These are phyloP conservation scores for Carex arenaria DNA, from an alignment of 202 grass and related monocot genomes.

Conservation along the genomic window DNA sequence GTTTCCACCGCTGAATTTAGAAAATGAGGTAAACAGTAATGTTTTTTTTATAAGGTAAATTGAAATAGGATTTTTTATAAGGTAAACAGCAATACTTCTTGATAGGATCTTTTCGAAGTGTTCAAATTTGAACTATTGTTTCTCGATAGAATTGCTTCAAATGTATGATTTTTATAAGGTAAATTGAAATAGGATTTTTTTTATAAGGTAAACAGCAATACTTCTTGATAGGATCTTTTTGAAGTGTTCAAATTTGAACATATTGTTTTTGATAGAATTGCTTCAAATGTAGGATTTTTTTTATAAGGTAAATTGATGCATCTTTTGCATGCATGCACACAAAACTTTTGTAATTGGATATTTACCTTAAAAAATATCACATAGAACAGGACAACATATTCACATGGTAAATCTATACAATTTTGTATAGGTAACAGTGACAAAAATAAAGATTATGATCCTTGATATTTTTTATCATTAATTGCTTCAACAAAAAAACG, in stretches of 20 bases:
- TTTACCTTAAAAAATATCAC: background rate
- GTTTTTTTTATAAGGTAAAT: too few species aligned
- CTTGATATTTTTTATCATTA: background rate
- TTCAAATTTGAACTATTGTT: background rate
- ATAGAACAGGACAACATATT: background rate
- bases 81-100: background rate
- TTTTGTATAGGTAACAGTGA: background rate
- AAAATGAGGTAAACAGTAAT: background rate
- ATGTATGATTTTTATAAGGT: background rate
- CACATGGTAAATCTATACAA: background rate
- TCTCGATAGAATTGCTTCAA: background rate
- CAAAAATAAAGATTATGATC: background rate
- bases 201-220: background rate
- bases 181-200: background rate
- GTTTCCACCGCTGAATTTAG: constrained; percentile 75
- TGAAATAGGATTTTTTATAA: background rate
- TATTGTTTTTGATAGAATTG: background rate
- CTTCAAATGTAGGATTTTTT: background rate
- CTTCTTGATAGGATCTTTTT: too few species aligned
- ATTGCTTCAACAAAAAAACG: background rate
- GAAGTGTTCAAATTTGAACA: background rate
- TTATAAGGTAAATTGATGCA: background rate
- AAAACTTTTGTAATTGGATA: background rate
- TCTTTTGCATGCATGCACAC: background rate
- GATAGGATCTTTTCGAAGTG: too few species aligned